Base-by-base conservation (phyloP, 148 eudicot genomes). In the Rhododendron mucronatum region DNA sequence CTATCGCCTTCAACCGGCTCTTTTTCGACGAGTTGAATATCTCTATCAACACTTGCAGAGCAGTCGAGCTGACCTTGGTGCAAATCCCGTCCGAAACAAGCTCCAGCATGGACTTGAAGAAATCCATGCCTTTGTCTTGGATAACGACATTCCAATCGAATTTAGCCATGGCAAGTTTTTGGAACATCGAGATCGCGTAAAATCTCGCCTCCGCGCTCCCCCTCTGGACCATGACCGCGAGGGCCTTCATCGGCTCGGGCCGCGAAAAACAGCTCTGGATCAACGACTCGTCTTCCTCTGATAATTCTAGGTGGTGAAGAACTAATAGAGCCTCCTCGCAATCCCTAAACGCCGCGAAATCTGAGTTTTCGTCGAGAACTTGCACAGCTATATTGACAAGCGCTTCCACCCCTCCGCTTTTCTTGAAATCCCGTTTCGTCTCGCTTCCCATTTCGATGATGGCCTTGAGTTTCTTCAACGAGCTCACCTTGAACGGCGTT, bases 21-120 rank as follows among this genome's bases (percentile, higher is more conserved):
- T 88, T 90, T 74, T 92, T 92, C 8, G 92, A 90, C 2, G 87
- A 87, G 8, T 59, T 84, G 35, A 89, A 10, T 13, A 91, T 82
- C 26, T 84, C 85, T 2, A 90, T 84, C 30, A 92, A 44, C 8
- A 92, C 87, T 80, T 89, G 74, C 13, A 92, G 35, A 0, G 94
- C 91, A 86, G 88, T 84, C 0, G 94, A 90, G 37, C 92, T 91
- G 12, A 92, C 90, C 77, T 88, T 87, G 18, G 44, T 88, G 69
- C 88, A 85, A 8, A 92, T 89, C 20, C 89, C 91, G 63, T 92
- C 94, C 0, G 94, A 90, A 10, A 85, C 86, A 23, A 92, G 88
- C 81, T 92, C 94, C 15, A 92, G 28, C 84, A 92, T 51, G 16
- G 94, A 89, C 51, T 90, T 92, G 83, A 89, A 92, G 47, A 92